Evolutionary conservation across 345 rosid genomes (phyloP).

Genomic region (Eucalyptus tenuipes): DNA sequence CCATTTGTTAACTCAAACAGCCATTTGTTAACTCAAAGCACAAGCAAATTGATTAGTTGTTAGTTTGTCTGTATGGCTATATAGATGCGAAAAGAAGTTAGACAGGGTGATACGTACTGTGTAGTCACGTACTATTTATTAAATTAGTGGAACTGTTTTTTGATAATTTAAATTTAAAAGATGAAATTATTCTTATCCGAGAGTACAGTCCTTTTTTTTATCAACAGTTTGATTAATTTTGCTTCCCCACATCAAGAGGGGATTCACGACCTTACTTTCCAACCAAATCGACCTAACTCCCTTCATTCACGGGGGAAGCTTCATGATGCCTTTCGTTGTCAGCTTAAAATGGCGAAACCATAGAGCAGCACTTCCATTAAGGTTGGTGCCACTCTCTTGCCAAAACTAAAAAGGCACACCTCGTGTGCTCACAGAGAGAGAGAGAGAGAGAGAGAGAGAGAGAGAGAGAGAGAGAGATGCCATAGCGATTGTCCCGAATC

Average conservation of each 20-base stretch:
- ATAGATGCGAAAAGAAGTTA: neutral
- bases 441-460: neutral
- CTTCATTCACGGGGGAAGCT: neutral
- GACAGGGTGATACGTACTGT: neutral
- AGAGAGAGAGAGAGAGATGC: neutral
- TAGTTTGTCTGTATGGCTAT: neutral
- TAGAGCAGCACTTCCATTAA: neutral
- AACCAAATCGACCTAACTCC: neutral
- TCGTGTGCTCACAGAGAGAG: neutral
- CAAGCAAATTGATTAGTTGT: neutral
- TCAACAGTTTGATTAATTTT: neutral
- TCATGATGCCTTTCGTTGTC: neutral
- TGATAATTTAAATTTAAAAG: neutral
- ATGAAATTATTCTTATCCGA: neutral
- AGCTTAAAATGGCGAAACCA: neutral
- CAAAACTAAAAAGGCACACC: neutral
- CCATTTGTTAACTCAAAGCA: neutral
- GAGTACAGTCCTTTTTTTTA: neutral
- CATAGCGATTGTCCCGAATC: neutral
- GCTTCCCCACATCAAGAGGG: neutral
- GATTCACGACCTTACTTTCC: neutral
- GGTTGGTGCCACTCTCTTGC: neutral
- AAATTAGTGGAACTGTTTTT: neutral
- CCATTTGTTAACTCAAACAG: neutral
- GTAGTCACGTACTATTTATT: neutral